Base-by-base conservation (phyloP, 2,329 filamentous ascomycete species). In the Colletotrichum lini region DNA sequence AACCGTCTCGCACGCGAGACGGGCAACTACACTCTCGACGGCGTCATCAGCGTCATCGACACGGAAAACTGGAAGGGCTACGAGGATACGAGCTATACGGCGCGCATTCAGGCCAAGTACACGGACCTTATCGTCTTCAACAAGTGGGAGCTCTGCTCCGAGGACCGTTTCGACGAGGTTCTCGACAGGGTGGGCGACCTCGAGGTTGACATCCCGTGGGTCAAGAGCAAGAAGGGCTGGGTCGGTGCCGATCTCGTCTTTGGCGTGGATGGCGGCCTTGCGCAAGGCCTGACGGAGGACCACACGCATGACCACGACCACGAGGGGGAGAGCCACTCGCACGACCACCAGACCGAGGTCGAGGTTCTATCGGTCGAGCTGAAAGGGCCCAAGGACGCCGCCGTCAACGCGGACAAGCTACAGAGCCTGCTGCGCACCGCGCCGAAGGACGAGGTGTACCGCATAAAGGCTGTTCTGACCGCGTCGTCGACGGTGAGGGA, bases 1-100 rank as follows among this genome's bases (percentile, higher is more conserved):
- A 97, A 97, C 78, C 88, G 94, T 1, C 83, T 97, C 16, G 88
- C 90, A 21, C 85, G 90, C n/a, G 90, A 94, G 72, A 92, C 90
- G 0, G 90, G 81, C 76, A 86, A 89, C 0, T 98, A 95, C 77
- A 87, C 90, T 6, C 88, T 98, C 2, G 95, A 98, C 77, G 95
- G 95, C 13, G 94, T 98, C 63, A 90, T 98, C 73, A 94, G 91
- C 76, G 95, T 98, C 26, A 91, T 98, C 70, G 95, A 98, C 78
- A 95, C 97, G 13, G 95, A 98, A 87, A 98, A 98, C 79, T 98
- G 95, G 95, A 85, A 91, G 77, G 95, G 95, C 0, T 98, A 98
- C 78, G 94, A 96, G 76, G 95, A 97, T 80, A 97, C 93, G 30
- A 94, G 92, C 70, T 96, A 94, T 78, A 98, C 95, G 67, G 95